These are phyloP conservation scores for Hevea brasiliensis DNA, from an alignment of 345 rosid genomes.

Conservation along the genomic window DNA sequence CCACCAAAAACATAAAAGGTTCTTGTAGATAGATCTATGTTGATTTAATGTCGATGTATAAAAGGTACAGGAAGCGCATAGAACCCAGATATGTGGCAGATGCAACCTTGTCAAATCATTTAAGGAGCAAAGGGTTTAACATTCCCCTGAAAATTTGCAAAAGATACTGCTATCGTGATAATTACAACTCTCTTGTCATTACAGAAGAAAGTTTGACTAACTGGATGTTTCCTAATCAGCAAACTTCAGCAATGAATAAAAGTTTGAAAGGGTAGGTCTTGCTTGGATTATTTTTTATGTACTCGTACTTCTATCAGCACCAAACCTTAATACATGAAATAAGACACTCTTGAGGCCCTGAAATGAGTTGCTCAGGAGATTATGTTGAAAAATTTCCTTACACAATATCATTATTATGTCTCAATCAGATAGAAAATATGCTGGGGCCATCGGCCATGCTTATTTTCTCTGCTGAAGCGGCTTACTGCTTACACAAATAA, in stretches of 20 bases:
- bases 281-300: background rate
- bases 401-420: background rate
- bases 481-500: background rate
- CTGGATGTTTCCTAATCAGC: background rate
- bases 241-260: background rate
- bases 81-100: background rate
- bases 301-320: background rate
- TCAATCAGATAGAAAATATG: background rate
- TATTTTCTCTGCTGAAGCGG: background rate
- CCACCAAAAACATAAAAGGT: background rate
- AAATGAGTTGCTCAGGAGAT: background rate
- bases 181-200: background rate
- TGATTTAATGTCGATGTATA: background rate
- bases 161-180: background rate
- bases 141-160: background rate
- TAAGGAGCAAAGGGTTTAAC: background rate
- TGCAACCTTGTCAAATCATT: background rate
- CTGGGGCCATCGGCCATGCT: background rate
- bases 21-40: background rate
- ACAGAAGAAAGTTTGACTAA: background rate
- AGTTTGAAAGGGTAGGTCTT: background rate
- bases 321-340: background rate
- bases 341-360: background rate
- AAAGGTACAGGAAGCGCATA: background rate
- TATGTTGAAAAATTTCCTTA: background rate